Conservation (phyloP, 495 filamentous ascomycete genomes). For the Cercophora scortea region DNA sequence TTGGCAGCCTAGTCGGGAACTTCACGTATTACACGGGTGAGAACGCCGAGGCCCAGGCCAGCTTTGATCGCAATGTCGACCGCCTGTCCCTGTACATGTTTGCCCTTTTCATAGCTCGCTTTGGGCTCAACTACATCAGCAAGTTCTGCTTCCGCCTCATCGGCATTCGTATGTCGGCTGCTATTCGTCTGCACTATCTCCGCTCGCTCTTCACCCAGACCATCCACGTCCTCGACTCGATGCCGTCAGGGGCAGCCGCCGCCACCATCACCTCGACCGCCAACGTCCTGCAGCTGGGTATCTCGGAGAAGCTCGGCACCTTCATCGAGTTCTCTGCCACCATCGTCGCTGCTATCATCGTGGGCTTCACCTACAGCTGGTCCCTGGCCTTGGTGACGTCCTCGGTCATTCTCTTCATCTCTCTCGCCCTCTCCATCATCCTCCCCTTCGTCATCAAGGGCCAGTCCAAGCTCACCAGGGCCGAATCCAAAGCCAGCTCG, state of each 20-base stretch:
- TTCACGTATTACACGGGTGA: constrained; percentile 17
- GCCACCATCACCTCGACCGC: constrained; percentile 53
- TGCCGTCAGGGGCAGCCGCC: constrained; percentile 45
- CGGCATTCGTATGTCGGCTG: constrained; percentile 43
- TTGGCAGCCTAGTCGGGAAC: constrained; percentile 22
- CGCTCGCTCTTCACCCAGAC: constrained; percentile 46
- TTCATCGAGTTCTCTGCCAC: constrained; percentile 46
- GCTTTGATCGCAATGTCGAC: constrained; percentile 15
- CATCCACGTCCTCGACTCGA: constrained; percentile 49
- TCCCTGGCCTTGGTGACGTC: constrained; percentile 48
- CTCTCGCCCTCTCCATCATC: constrained; percentile 41
- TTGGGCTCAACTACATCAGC: constrained; percentile 37
- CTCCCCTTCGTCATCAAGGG: constrained; percentile 55
- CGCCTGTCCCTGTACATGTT: constrained; percentile 25
- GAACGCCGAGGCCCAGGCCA: not conserved
- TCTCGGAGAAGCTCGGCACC: constrained; percentile 57
- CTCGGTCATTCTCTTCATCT: constrained; percentile 49
- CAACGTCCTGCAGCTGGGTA: constrained; percentile 51
- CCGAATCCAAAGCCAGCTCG: constrained; percentile 45
- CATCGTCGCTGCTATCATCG: constrained; percentile 51
- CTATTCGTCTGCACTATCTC: constrained; percentile 45
- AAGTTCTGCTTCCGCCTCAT: constrained; percentile 43
- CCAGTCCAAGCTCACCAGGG: constrained; percentile 28
- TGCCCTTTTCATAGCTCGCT: constrained; percentile 35
- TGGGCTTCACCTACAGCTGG: constrained; percentile 53